Evolutionary conservation across 225 moss, liverwort and hornwort species (phyloP).

Genomic region (Neckera pumila): DNA sequence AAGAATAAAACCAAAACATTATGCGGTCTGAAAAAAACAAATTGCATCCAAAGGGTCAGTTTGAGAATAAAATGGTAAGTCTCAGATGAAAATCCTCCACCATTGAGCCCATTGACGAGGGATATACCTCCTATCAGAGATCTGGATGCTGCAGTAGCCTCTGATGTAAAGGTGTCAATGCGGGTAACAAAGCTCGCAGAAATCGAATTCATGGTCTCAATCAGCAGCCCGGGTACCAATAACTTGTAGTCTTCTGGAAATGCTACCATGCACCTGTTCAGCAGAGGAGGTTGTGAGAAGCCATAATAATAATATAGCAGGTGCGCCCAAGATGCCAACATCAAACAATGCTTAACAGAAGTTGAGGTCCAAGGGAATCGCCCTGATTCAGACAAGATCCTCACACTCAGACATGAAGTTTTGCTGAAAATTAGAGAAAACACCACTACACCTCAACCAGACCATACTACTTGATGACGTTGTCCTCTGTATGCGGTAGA

Average conservation of each 20-base stretch:
- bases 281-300: background rate
- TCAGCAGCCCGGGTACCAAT: constrained; percentile 75
- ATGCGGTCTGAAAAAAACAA: background rate
- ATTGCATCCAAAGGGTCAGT: background rate
- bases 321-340: background rate
- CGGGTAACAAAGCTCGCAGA: constrained; percentile 77
- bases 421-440: background rate
- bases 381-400: background rate
- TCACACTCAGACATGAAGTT: background rate
- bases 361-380: background rate
- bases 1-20: background rate
- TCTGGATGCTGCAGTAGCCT: constrained; percentile 42
- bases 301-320: background rate
- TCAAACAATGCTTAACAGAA: background rate
- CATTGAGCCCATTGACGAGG: background rate
- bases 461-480: background rate
- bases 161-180: constrained; percentile 74
- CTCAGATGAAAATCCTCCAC: background rate
- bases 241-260: constrained; percentile 89
- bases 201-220: constrained; percentile 92
- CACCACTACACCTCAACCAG: background rate
- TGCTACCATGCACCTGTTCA: constrained; percentile 78
- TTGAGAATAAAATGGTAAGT: background rate
- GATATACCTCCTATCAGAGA: constrained; percentile 37
- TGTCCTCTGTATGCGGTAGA: background rate